These are phyloP conservation scores for Gnomoniopsis sp. DNA, from an alignment of 2,329 filamentous ascomycete species.

Conservation along the genomic window DNA sequence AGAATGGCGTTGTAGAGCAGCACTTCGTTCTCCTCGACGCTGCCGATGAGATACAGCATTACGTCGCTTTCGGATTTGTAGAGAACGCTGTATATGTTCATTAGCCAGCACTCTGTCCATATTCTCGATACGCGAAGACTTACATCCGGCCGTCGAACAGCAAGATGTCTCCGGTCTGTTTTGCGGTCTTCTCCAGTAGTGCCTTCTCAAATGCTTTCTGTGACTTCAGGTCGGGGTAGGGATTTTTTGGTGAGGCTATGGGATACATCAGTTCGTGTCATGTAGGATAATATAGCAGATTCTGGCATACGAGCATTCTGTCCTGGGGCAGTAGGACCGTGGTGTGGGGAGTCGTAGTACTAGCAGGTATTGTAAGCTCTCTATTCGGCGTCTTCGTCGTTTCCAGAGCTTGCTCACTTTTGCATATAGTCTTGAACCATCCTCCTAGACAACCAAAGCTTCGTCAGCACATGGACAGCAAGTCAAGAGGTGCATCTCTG, in stretches of 20 bases:
- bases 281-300: slow-evolving; percentile 15
- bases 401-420: slow-evolving; percentile 52
- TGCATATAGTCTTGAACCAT: slow-evolving; percentile 18
- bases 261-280: slow-evolving; percentile 8
- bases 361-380: slow-evolving; percentile 12
- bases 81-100: slow-evolving; percentile 52
- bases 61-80: slow-evolving; percentile 99
- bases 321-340: slow-evolving; percentile 28
- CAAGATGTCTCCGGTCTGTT: slow-evolving; percentile 93
- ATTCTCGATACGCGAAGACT: neutral
- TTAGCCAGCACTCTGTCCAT: neutral
- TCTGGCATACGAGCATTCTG: slow-evolving; percentile 22
- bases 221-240: slow-evolving; percentile 85
- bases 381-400: slow-evolving; percentile 32
- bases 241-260: slow-evolving; percentile 50
- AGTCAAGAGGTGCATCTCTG: neutral
- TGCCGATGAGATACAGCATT: slow-evolving; percentile 91
- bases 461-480: neutral
- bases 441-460: slow-evolving; percentile 7
- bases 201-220: slow-evolving; percentile 98
- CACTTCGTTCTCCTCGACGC: slow-evolving; percentile 93
- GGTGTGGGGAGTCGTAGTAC: slow-evolving; percentile 71
- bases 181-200: slow-evolving; percentile 89
- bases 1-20: slow-evolving; percentile 92
- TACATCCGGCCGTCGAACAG: slow-evolving; percentile 89